Conservation (phyloP, 2,329 filamentous ascomycete species). For the Pseudogymnoascus sp. region DNA sequence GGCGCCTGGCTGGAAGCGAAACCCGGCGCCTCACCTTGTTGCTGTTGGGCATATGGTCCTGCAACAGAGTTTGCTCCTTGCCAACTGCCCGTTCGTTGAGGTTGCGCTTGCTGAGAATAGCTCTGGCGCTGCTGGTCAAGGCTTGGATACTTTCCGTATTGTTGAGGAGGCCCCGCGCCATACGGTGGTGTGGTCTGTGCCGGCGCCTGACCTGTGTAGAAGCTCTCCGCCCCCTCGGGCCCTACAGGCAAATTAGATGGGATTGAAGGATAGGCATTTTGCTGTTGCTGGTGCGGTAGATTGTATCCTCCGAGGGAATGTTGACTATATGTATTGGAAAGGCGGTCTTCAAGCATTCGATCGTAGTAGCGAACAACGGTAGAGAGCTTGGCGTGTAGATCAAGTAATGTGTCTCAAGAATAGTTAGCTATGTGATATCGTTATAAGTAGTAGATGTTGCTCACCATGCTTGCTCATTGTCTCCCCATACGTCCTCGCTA, state of each 20-base stretch:
- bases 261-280: slow-evolving; percentile 63
- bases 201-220: slow-evolving; percentile 62
- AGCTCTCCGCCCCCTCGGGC: slow-evolving; percentile 61
- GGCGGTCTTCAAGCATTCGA: slow-evolving; percentile 89
- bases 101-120: slow-evolving; percentile 38
- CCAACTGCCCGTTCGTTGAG: slow-evolving; percentile 46
- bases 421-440: slow-evolving; percentile 22
- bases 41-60: slow-evolving; percentile 22
- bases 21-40: slow-evolving; percentile 15
- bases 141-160: slow-evolving; percentile 25
- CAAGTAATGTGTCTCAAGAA: slow-evolving; percentile 72
- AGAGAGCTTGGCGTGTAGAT: slow-evolving; percentile 88
- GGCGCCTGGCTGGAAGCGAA: slow-evolving; percentile 28
- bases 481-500: slow-evolving; percentile 92
- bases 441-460: neutral
- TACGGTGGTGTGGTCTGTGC: slow-evolving; percentile 35
- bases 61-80: slow-evolving; percentile 25
- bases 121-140: slow-evolving; percentile 20
- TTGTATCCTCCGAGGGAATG: slow-evolving; percentile 61
- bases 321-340: slow-evolving; percentile 87
- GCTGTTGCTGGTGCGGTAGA: slow-evolving; percentile 40
- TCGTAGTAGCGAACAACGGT: slow-evolving; percentile 97
- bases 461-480: slow-evolving; percentile 98
- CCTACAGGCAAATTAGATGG: slow-evolving; percentile 41
- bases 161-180: slow-evolving; percentile 40